Base-by-base conservation (phyloP, 768 basidiomycete species). In the Termitomyces bulborhizus region DNA sequence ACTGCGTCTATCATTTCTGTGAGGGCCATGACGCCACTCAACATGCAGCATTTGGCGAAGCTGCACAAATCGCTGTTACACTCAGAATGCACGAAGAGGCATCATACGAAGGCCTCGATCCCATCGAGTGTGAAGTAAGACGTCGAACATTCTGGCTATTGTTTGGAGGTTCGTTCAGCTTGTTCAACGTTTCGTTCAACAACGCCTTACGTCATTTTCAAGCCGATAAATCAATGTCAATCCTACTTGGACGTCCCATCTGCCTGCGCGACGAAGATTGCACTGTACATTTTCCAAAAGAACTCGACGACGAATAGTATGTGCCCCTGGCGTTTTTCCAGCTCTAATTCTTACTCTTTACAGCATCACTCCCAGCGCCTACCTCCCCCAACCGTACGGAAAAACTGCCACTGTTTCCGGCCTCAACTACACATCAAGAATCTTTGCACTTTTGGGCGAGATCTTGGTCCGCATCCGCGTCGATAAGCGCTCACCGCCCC, bases 181-280 rank as follows among this genome's bases (percentile, higher is more conserved):
- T 53, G 26, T 6, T 48, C 40, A 18, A 27, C 1, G 21, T 21
- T 21, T n/a, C 4, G 1, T 29, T 43, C n/a, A n/a, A 6, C 36
- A 57, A 40, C 21, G 2, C 21, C 57, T 57, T 49, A 47, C 55
- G 41, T 41, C 48, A 53, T 54, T 53, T 50, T 56, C 27, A 65
- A 90, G 90, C 90, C 59, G 93, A 95, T 68, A 93, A 93, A 71
- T 92, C 90, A 16, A 89, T 88, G 86, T 87, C 88, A 46, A 87
- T 93, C 62, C 74, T 93, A 41, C 76, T 93, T 44, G 90, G 89
- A 16, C 78, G 92, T 56, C 90, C 91, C 39, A 90, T 93, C 59
- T 90, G 85, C 68, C 75, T 94, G 64, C 81, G 90, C 51, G 90
- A 93, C 64, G 93, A 94, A 67, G 93, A 96, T 68, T 93, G 91